Percentiles rank a stretch among this genome's conserved stretches.
Conservation (phyloP, 495 filamentous ascomycete genomes). For the Evernia prunastri region DNA sequence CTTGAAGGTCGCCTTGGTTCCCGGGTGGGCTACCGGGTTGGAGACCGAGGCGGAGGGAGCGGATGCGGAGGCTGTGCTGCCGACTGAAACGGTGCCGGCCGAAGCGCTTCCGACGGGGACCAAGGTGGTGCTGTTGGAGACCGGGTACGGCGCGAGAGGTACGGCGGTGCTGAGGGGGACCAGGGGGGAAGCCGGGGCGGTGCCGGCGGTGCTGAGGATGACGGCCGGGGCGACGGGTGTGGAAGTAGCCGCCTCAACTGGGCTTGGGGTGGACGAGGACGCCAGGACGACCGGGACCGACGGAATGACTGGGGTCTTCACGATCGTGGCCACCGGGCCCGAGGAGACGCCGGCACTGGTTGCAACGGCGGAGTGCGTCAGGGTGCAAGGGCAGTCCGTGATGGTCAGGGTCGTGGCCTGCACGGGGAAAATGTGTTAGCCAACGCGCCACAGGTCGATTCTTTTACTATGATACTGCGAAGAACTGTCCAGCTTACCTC, state of each 20-base stretch:
- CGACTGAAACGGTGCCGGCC: slow-evolving; percentile 10
- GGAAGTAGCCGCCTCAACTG: slow-evolving; percentile 1
- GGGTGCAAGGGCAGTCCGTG: slow-evolving; percentile 35
- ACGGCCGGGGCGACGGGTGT: slow-evolving; percentile 15
- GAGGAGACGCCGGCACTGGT: slow-evolving; percentile 8
- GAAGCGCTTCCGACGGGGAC: slow-evolving; percentile 18
- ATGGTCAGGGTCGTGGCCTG: slow-evolving; percentile 35
- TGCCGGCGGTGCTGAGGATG: slow-evolving; percentile 16
- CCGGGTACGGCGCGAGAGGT: slow-evolving; percentile 6
- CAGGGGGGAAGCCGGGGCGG: slow-evolving; percentile 14
- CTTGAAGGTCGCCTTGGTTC: slow-evolving; percentile 21
- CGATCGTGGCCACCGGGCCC: slow-evolving; percentile 6
- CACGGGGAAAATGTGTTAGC: slow-evolving; percentile 8
- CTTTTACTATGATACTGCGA: background rate
- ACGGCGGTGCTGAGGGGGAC: slow-evolving; percentile 1
- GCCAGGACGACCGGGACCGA: no score
- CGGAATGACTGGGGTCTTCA: background rate
- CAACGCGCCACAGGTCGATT: background rate
- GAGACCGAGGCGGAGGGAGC: slow-evolving; percentile 14
- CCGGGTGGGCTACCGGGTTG: background rate
- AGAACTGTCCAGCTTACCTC: slow-evolving; percentile 44
- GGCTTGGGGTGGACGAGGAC: no score
- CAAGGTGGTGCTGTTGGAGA: slow-evolving; percentile 12
- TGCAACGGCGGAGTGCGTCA: slow-evolving; percentile 29
- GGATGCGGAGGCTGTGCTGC: background rate